Evolutionary conservation across 164 flowering plant genomes (phyloP).

Genomic region (Piper longum): DNA sequence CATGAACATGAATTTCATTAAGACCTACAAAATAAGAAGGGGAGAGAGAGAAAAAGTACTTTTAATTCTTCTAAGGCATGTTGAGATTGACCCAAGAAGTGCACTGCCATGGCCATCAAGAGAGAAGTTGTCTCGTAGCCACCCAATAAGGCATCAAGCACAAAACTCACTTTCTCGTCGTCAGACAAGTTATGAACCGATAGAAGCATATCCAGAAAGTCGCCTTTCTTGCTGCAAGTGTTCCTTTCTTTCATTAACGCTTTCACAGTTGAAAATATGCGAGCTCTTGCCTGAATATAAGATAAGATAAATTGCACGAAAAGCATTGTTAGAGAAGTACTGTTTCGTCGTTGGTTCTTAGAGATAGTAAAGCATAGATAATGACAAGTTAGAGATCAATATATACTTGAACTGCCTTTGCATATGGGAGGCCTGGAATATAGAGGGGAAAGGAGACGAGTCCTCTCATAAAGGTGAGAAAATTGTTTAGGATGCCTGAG

Average conservation of each 20-base stretch:
- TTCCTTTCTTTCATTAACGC: constrained; percentile 41
- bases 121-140: constrained; percentile 66
- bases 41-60: constrained; percentile 12
- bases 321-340: neutral
- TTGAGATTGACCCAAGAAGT: constrained; percentile 37
- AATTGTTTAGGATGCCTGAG: constrained; percentile 35
- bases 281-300: constrained; percentile 40
- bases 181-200: constrained; percentile 34
- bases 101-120: constrained; percentile 41
- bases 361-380: too few species aligned
- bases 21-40: too few species aligned
- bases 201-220: constrained; percentile 49
- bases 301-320: constrained; percentile 13
- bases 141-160: constrained; percentile 51
- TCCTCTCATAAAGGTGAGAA: constrained; percentile 54
- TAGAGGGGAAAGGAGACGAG: constrained; percentile 49
- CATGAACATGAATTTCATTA: too few species aligned
- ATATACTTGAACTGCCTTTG: constrained; percentile 59
- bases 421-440: constrained; percentile 46
- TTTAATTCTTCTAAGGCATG: constrained; percentile 32
- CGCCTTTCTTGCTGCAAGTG: constrained; percentile 13
- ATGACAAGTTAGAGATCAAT: neutral
- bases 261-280: constrained; percentile 50
- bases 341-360: neutral
- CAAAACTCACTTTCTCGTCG: constrained; percentile 60